Conservation (phyloP, 148 eudicot genomes). For the Pharnaceum exiguum region DNA sequence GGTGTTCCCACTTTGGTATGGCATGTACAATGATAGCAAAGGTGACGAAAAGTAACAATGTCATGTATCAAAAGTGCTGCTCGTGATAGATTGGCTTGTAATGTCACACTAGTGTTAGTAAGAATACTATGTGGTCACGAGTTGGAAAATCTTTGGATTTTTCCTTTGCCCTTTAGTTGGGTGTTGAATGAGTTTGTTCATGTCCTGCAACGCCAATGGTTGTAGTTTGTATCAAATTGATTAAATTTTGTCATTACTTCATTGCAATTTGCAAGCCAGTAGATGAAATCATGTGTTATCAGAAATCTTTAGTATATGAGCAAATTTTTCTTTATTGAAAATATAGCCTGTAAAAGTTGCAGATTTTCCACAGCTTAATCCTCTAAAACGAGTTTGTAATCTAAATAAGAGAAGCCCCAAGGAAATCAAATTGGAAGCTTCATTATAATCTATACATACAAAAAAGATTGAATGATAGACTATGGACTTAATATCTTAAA, state of each 20-base stretch:
- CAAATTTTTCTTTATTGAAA: too few species aligned
- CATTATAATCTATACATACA: neutral
- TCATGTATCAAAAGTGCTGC: neutral
- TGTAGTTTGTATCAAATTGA: too few species aligned
- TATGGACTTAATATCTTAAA: neutral
- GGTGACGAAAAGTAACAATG: constrained; percentile 14
- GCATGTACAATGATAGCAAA: constrained; percentile 4
- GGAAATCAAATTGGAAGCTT: neutral
- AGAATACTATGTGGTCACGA: neutral
- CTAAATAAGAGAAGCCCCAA: neutral
- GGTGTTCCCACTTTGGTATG: constrained; percentile 14
- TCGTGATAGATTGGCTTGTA: too few species aligned
- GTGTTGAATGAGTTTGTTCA: too few species aligned
- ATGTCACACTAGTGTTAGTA: neutral
- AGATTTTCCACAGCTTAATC: too few species aligned
- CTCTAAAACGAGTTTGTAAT: too few species aligned
- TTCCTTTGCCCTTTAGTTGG: neutral
- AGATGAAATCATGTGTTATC: too few species aligned
- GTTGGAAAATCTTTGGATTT: neutral
- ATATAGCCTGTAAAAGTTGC: too few species aligned
- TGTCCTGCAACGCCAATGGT: too few species aligned
- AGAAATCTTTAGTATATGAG: too few species aligned
- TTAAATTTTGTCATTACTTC: too few species aligned
- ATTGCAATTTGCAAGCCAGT: too few species aligned
- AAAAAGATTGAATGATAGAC: neutral